These are phyloP conservation scores for Zygosaccharomyces gambellarensis DNA, from an alignment of 805 yeast species.

Conservation along the genomic window DNA sequence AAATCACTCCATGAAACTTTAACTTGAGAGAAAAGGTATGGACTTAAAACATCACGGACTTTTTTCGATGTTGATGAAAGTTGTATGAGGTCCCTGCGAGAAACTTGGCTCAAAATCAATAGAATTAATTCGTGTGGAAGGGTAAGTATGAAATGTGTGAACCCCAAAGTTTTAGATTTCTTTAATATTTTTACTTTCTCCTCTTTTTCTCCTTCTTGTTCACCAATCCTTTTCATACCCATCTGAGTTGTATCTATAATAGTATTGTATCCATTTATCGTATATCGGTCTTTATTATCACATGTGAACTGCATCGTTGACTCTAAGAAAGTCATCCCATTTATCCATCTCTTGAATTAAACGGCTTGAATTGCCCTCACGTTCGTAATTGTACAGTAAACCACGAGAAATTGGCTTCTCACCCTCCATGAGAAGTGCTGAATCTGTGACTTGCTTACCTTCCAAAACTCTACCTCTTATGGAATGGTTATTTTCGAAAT, in stretches of 20 bases:
- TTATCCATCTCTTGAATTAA: conserved; percentile 26
- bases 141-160: conserved; percentile 7
- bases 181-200: neutral
- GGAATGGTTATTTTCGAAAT: conserved; percentile 1
- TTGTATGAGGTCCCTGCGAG: conserved; percentile 15
- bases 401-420: conserved; percentile 2
- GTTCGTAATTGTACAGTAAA: conserved; percentile 33
- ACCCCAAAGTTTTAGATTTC: neutral
- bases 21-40: conserved; percentile 14
- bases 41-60: conserved; percentile 12
- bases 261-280: neutral
- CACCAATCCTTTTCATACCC: conserved; percentile 1
- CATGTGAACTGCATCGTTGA: conserved; percentile 18
- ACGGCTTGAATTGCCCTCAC: conserved; percentile 36
- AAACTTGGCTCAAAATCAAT: conserved; percentile 6
- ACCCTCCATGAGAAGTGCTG: conserved; percentile 6
- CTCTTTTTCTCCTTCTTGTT: neutral
- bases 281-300: neutral
- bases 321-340: conserved; percentile 26
- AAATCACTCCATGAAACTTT: conserved; percentile 16
- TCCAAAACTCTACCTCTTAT: conserved; percentile 2
- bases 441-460: conserved; percentile 1
- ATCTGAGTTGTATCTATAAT: neutral
- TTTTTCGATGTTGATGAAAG: conserved; percentile 10
- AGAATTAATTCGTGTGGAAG: conserved; percentile 19